These are phyloP conservation scores for Suillus luteus DNA, from an alignment of 768 basidiomycete genomes.

Conservation along the genomic window DNA sequence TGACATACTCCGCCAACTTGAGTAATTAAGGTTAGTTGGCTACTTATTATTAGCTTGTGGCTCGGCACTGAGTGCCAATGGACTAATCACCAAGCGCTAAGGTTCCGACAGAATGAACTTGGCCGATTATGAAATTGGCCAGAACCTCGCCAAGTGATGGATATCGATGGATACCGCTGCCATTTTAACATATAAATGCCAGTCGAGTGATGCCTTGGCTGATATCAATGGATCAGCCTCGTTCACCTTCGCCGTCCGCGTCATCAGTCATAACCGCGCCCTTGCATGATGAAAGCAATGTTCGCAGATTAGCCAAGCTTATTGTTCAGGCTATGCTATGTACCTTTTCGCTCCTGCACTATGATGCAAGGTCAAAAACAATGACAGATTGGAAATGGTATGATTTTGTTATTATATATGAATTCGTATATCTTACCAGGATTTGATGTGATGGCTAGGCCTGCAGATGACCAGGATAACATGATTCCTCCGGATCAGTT, in stretches of 20 bases:
- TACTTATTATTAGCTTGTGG: too few relatives aligned
- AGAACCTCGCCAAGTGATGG: too few relatives aligned
- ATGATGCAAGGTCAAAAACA: not conserved
- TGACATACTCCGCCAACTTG: too few relatives aligned
- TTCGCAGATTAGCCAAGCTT: not conserved
- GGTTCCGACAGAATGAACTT: too few relatives aligned
- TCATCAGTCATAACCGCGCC: not conserved
- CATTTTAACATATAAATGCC: too few relatives aligned
- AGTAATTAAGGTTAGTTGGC: too few relatives aligned
- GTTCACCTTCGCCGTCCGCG: not conserved
- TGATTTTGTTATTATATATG: not conserved
- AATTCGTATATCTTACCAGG: not conserved
- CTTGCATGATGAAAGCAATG: not conserved
- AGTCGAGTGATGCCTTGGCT: too few relatives aligned
- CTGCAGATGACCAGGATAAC: not conserved
- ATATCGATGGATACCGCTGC: too few relatives aligned
- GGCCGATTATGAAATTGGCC: too few relatives aligned
- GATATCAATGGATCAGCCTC: not conserved
- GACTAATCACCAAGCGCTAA: too few relatives aligned
- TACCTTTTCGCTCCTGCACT: not conserved
- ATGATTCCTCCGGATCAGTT: not conserved
- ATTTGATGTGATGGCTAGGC: not conserved
- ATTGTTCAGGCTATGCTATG: not conserved
- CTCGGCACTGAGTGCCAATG: too few relatives aligned
- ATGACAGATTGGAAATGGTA: not conserved